Conservation (phyloP, 2,329 filamentous ascomycete genomes). For the Cladosporium phlei region DNA sequence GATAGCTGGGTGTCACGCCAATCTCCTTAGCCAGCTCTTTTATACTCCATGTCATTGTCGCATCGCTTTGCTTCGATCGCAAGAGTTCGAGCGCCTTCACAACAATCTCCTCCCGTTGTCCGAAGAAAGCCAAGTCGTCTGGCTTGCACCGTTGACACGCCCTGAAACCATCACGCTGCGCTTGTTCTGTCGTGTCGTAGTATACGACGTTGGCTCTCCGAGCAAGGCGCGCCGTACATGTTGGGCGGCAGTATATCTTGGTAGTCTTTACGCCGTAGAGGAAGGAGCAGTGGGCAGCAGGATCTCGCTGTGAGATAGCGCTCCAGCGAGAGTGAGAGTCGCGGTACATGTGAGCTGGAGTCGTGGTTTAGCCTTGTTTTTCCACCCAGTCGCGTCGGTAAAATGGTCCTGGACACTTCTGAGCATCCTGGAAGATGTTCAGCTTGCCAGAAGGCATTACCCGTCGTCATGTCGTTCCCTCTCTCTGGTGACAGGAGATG, state of each 20-base stretch:
- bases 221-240: slow-evolving; percentile 56
- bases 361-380: neutral
- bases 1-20: slow-evolving; percentile 53
- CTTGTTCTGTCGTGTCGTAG: slow-evolving; percentile 44
- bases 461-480: too few species aligned
- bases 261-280: slow-evolving; percentile 55
- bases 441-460: too few species aligned
- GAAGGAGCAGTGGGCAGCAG: slow-evolving; percentile 36
- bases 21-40: slow-evolving; percentile 43
- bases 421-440: too few species aligned
- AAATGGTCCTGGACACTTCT: too few species aligned
- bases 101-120: slow-evolving; percentile 39
- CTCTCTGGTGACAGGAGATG: too few species aligned
- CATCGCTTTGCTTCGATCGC: slow-evolving; percentile 31
- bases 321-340: slow-evolving; percentile 7
- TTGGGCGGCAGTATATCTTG: slow-evolving; percentile 57
- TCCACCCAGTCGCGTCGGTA: too few species aligned
- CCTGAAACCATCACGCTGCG: slow-evolving; percentile 48
- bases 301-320: slow-evolving; percentile 3
- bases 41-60: slow-evolving; percentile 17
- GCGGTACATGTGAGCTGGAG: neutral
- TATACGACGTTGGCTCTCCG: slow-evolving; percentile 55
- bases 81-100: slow-evolving; percentile 42
- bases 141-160: slow-evolving; percentile 57
- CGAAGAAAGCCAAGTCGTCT: slow-evolving; percentile 10